Conservation (phyloP, 2,329 filamentous ascomycete genomes). For the Parafenestella ontariensis region DNA sequence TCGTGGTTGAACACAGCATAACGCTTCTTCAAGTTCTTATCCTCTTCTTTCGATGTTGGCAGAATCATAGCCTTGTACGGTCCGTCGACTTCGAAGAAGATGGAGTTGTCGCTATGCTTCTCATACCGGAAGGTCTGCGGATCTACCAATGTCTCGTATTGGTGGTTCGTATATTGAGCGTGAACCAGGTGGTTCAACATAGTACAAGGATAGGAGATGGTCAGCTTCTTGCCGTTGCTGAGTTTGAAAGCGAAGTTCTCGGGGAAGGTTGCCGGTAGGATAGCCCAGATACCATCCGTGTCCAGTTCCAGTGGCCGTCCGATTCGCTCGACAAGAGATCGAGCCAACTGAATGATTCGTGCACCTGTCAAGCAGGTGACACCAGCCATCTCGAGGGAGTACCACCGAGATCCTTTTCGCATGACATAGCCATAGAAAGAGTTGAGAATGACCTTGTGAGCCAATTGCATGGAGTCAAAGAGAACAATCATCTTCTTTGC, state of each 20-base stretch:
- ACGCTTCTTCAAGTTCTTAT: conserved; percentile 99
- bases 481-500: conserved; percentile 99
- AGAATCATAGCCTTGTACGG: conserved; percentile 98
- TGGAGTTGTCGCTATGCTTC: conserved; percentile 97
- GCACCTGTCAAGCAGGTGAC: conserved; percentile 97
- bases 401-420: conserved; percentile 98
- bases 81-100: conserved; percentile 99
- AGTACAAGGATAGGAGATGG: conserved; percentile 97
- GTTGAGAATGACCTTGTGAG: conserved; percentile 98
- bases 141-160: conserved; percentile 91
- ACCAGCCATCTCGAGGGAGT: conserved; percentile 99
- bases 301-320: conserved; percentile 93
- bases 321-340: conserved; percentile 90
- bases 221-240: conserved; percentile 93
- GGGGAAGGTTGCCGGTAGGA: conserved; percentile 93
- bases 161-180: conserved; percentile 92
- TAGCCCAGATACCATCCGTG: conserved; percentile 99
- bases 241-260: conserved; percentile 95
- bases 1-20: conserved; percentile 99
- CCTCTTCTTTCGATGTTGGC: conserved; percentile 96
- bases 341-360: conserved; percentile 94
- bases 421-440: conserved; percentile 99
- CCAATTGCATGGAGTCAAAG: conserved; percentile 93
- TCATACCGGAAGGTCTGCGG: conserved; percentile 85
- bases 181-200: conserved; percentile 99